Percentiles rank a stretch among this genome's conserved stretches.
phyloP scores from a whole-genome alignment of 495 filamentous ascomycete genomes.

The Neurospora sp. region DNA sequence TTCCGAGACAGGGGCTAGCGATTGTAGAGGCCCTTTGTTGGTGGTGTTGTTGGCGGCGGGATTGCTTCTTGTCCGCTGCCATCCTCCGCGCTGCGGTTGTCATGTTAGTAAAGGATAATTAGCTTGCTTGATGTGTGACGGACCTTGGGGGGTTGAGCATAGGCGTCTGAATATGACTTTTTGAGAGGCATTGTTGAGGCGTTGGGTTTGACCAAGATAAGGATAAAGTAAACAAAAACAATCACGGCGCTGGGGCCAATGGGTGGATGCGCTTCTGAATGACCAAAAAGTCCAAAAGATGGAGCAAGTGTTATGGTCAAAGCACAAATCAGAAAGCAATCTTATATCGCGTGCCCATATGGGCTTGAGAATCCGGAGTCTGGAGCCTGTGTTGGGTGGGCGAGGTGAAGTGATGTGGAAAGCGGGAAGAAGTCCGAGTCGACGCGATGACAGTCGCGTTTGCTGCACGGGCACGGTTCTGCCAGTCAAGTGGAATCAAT shows the following conservation, averaged over 20 bases:
- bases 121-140: background rate
- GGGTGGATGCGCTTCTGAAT: background rate
- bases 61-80: slow-evolving; percentile 40
- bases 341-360: background rate
- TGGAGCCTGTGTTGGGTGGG: background rate
- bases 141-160: slow-evolving; percentile 16
- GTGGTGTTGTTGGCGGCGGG: slow-evolving; percentile 20
- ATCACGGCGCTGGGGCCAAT: background rate
- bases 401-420: background rate
- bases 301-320: background rate
- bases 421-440: background rate
- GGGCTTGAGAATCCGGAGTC: background rate
- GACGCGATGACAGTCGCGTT: background rate
- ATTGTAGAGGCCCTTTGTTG: slow-evolving; percentile 6
- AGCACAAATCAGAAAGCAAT: background rate
- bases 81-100: slow-evolving; percentile 27
- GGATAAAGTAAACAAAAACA: background rate
- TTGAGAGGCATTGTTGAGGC: slow-evolving; percentile 33
- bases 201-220: background rate
- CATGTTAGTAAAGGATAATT: slow-evolving; percentile 11
- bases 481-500: background rate
- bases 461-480: background rate
- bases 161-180: slow-evolving; percentile 42
- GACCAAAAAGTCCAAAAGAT: background rate
- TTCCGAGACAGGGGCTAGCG: slow-evolving; percentile 34